Percentiles rank a stretch among this genome's conserved stretches.
These are phyloP conservation scores for Hymenoscyphus albidus DNA, from an alignment of 2,329 filamentous ascomycete genomes.

Conservation along the genomic window DNA sequence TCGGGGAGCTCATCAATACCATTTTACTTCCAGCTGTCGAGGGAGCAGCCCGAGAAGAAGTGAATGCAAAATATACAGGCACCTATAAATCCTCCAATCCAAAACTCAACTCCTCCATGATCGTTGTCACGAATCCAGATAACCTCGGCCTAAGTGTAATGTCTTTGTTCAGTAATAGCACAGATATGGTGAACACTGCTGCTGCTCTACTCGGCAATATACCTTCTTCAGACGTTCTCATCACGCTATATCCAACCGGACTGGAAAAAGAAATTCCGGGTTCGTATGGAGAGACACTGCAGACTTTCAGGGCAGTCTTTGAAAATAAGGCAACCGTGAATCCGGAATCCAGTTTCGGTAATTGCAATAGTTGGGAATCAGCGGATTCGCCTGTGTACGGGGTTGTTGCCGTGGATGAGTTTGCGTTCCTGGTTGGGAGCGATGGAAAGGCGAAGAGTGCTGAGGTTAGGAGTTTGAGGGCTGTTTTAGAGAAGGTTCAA, in stretches of 20 bases:
- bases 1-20: conserved; percentile 8
- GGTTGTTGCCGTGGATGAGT: conserved; percentile 33
- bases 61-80: conserved; percentile 8
- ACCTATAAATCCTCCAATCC: conserved; percentile 6
- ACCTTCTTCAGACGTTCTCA: not conserved
- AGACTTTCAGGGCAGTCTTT: not conserved
- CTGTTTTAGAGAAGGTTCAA: not conserved
- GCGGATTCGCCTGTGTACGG: conserved; percentile 6
- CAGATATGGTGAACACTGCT: conserved; percentile 5
- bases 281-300: not conserved
- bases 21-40: conserved; percentile 14
- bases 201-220: not conserved
- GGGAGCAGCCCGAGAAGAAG: conserved; percentile 12
- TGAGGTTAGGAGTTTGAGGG: not conserved
- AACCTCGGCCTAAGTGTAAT: conserved; percentile 12
- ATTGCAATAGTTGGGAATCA: conserved; percentile 5
- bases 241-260: conserved; percentile 7
- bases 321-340: not conserved
- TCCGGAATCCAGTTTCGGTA: not conserved
- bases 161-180: conserved; percentile 13
- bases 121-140: conserved; percentile 4
- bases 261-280: not conserved
- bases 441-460: conserved; percentile 10
- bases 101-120: conserved; percentile 16
- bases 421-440: conserved; percentile 10